Conservation (phyloP, 176 grass and related monocot species). For the Ampelocalamus luodianensis region DNA sequence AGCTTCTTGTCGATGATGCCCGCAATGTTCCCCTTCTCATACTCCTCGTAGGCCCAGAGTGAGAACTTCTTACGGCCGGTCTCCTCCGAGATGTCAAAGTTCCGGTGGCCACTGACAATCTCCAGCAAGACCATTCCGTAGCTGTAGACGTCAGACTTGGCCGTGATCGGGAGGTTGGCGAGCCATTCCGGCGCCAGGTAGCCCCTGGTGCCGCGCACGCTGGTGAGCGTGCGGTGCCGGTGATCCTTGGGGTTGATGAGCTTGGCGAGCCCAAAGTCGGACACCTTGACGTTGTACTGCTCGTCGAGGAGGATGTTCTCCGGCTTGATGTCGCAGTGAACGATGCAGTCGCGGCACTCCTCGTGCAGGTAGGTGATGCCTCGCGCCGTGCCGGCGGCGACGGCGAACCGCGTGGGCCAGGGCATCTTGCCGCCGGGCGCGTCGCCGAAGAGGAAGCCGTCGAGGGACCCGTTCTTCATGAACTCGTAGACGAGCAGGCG, state of each 20-base stretch:
- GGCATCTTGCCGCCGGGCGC: conserved; percentile 46
- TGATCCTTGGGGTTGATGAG: conserved; percentile 90
- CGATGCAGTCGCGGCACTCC: conserved; percentile 98
- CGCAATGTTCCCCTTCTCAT: conserved; percentile 61
- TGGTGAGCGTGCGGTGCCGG: conserved; percentile 80
- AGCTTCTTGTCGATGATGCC: conserved; percentile 60
- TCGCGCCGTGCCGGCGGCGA: conserved; percentile 81
- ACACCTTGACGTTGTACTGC: conserved; percentile 85
- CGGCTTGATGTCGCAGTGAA: conserved; percentile 98
- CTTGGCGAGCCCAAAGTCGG: conserved; percentile 94
- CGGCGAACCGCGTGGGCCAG: conserved; percentile 69
- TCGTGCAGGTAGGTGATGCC: conserved; percentile 97
- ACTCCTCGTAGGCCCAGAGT: conserved; percentile 87
- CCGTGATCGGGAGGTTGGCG: conserved; percentile 89
- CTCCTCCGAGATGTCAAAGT: conserved; percentile 85
- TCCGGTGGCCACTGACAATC: conserved; percentile 75
- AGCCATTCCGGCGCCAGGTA: conserved; percentile 98
- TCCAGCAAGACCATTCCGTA: conserved; percentile 98
- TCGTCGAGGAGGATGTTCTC: conserved; percentile 98
- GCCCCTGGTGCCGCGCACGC: conserved; percentile 78
- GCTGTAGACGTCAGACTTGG: conserved; percentile 95
- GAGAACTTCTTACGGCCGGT: conserved; percentile 86
- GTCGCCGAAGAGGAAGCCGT: conserved; percentile 73
- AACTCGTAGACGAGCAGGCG: conserved; percentile 92
- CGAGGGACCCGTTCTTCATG: conserved; percentile 96